Base-by-base conservation (phyloP, 208 protist species). In the Trypanosoma theileri region DNA sequence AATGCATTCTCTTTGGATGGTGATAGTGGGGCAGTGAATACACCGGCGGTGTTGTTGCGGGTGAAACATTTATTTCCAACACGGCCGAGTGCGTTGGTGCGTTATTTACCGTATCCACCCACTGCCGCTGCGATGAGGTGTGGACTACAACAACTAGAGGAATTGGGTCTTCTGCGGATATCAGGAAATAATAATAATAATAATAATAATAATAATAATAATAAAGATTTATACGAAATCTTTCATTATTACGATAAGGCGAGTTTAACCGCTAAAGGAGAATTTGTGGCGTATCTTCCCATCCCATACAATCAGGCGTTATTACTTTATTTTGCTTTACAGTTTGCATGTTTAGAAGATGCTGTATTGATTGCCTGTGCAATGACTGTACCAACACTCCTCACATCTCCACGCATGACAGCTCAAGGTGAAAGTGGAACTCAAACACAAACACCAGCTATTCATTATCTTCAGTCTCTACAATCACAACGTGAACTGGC, bases 341-440 rank as follows among this genome's bases (percentile, higher is more conserved):
- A 82, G 58, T 92, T 94, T 71, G 54, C 64, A 56, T 89, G 82
- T 58, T 73, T 92, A 7, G 84, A 94, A 55, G 89, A 92, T n/a
- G 85, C 80, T 3, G 14, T 94, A 22, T 68, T 94, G 28, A 53
- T 92, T 31, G 89, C 84, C 19, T 89, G 81, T 50, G 89, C 82
- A 40, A 92, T 91, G 86, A 74, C 86, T 4, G 84, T 92, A 13
- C 89, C 85, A 8, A 62, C 73, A 8, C 69, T 94, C 8, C 73
- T 89, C 61, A 50, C 75, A n/a, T 26, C 69, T 21, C 81, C 82
- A 21, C 74, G 78, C 53, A 40, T 80, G 63, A 75, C 50, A 9
- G 73, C 48, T n/a, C 48, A 19, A 35, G 41, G 9, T n/a, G 61
- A 59, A 17, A 45, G 14, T 57, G 45, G 16, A 3, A 59, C 35